These are phyloP conservation scores for Leccinum griseonigrum DNA, from an alignment of 1,284 basidiomycete species.

Conservation along the genomic window DNA sequence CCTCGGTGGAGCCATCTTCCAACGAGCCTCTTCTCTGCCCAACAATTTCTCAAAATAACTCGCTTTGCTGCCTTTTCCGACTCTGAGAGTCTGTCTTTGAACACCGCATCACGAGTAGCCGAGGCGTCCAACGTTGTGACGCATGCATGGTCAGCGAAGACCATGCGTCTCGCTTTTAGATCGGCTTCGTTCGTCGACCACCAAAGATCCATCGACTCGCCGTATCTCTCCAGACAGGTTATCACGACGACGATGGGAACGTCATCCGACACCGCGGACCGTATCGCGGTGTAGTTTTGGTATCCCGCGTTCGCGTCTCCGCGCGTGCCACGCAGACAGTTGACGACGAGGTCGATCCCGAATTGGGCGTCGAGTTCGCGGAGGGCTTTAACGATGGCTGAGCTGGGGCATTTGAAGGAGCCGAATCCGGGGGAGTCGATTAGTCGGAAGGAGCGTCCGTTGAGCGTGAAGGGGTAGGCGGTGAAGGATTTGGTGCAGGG, in stretches of 20 bases:
- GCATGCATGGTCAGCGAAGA: conserved; percentile 30
- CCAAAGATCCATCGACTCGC: conserved; percentile 30
- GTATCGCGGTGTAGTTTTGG: conserved; percentile 29
- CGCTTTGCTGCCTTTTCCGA: conserved; percentile 24
- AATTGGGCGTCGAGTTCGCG: conserved; percentile 28
- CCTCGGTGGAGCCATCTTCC: conserved; percentile 25
- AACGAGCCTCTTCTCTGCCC: conserved; percentile 26
- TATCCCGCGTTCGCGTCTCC: conserved; percentile 30
- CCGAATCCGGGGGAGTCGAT: conserved; percentile 32
- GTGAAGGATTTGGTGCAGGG: conserved; percentile 29
- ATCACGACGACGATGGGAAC: conserved; percentile 33
- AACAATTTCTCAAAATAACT: conserved; percentile 29
- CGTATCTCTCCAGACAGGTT: conserved; percentile 30
- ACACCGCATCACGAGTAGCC: conserved; percentile 13
- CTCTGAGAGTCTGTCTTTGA: conserved; percentile 25
- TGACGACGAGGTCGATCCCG: conserved; percentile 28
- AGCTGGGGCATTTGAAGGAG: conserved; percentile 29
- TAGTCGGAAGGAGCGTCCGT: conserved; percentile 29
- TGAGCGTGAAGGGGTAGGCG: conserved; percentile 25
- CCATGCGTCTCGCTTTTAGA: conserved; percentile 25
- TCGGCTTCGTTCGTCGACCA: conserved; percentile 31
- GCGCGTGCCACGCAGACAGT: conserved; percentile 28
- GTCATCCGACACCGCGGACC: conserved; percentile 30
- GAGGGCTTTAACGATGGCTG: conserved; percentile 26
- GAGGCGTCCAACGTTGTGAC: conserved; percentile 28